Evolutionary conservation across 306 rosid species (phyloP).

Genomic region (Quercus wislizeni): DNA sequence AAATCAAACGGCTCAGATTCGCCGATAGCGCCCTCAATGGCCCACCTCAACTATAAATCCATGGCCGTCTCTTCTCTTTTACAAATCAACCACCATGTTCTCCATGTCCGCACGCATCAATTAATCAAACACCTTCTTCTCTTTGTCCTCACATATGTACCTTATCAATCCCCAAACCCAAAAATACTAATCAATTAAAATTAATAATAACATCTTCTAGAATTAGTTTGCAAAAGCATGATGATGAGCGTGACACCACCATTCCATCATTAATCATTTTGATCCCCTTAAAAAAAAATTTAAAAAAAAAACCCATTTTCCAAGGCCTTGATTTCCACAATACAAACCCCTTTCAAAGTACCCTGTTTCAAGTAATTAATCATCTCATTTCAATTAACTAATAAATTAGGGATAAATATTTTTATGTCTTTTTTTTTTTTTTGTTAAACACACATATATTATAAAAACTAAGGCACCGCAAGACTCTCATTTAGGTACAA

Average conservation of each 20-base stretch:
- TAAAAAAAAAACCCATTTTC: not conserved
- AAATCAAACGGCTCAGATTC: conserved; percentile 24
- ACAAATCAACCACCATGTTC: not conserved
- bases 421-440: no score
- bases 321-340: not conserved
- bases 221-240: conserved; percentile 34
- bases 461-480: no score
- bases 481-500: no score
- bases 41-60: conserved; percentile 27
- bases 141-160: no score
- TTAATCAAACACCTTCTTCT: no score
- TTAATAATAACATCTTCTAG: conserved; percentile 35
- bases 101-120: no score
- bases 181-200: not conserved
- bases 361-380: not conserved
- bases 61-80: not conserved
- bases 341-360: not conserved
- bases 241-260: conserved; percentile 87
- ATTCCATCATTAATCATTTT: conserved; percentile 55
- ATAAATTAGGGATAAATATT: not conserved
- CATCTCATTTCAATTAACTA: not conserved
- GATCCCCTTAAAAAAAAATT: not conserved
- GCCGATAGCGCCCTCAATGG: conserved; percentile 1
- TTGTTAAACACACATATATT: no score
- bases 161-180: not conserved